Evolutionary conservation across 169 alveolate genomes (phyloP), one percentile per base, ranked within the genome.

Genomic region (Plasmodium vivax): DNA sequence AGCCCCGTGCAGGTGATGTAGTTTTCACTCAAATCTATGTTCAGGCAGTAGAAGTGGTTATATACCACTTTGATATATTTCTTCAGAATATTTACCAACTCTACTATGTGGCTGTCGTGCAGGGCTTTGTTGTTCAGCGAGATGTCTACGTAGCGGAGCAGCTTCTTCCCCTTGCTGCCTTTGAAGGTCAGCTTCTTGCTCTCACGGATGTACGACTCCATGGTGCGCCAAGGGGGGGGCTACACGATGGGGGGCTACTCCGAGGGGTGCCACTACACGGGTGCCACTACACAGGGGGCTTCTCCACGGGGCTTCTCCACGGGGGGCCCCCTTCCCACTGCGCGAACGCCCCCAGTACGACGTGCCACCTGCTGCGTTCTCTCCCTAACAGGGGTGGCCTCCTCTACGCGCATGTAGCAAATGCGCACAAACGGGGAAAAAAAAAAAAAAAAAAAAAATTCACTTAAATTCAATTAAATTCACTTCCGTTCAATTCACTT

Each of bases 121-220:
- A 91, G 32, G 27, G 92, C 71, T 82, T 91, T 91, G 71, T 91
- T 91, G 83, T 91, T 91, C 34, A 91, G 75, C 30, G 85, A 81
- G 32, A 91, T 82, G n/a, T 91, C 95, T 27, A 91, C 73, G 56
- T 91, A 81, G 14, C 92, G 27, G 14, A 82, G 45, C 10, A 81
- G 19, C 43, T 81, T 91, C 80, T 91, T 91, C 14, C 95, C 95
- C 19, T 82, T 82, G 58, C 32, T 62, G 43, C 51, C 54, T 58
- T 91, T 91, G 74, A 75, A 82, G 58, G 95, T 82, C 27, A 91
- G 91, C 45, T 91, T 91, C 51, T 72, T 91, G 36, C 84, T 91
- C 58, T 91, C 95, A 36, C 95, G 45, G 32, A 91, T 91, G 30
- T 91, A 91, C 6, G 79, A 45, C 72, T 91, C 95, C 95, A 91